Evolutionary conservation across 2,329 filamentous ascomycete genomes (phyloP).

Genomic region (Geoglossum cookeanum): DNA sequence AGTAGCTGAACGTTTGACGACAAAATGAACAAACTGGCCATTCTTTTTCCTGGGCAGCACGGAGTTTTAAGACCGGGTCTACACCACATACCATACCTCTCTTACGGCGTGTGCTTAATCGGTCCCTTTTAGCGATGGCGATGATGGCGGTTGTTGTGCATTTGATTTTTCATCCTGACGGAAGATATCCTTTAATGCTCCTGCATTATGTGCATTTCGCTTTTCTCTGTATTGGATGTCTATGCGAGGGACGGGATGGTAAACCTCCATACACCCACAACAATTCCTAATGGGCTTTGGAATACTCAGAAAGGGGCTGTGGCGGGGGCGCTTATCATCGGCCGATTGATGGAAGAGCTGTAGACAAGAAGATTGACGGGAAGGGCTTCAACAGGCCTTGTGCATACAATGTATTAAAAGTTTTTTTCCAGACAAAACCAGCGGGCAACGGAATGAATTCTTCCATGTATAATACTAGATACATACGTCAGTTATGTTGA

Average conservation of each 20-base stretch:
- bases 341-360: background rate
- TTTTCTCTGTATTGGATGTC: background rate
- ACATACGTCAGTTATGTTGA: too few relatives aligned
- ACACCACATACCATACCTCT: conserved; percentile 1
- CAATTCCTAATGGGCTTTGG: background rate
- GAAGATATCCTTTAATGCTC: conserved; percentile 1
- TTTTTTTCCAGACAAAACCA: background rate
- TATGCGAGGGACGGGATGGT: background rate
- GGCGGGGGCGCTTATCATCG: background rate
- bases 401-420: background rate
- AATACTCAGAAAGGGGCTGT: background rate
- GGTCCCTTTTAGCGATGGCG: background rate
- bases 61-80: background rate
- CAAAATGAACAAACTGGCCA: background rate
- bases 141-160: background rate
- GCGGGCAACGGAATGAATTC: background rate
- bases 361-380: background rate
- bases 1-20: background rate
- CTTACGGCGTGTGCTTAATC: background rate
- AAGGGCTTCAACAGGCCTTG: background rate
- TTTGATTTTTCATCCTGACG: background rate
- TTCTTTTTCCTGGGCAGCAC: background rate
- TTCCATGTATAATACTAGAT: too few relatives aligned
- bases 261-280: background rate
- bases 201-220: background rate